Percentiles rank a stretch among this genome's conserved stretches.
Evolutionary conservation across 2,329 filamentous ascomycete genomes (phyloP).

Genomic region (Pseudocercospora cruenta): DNA sequence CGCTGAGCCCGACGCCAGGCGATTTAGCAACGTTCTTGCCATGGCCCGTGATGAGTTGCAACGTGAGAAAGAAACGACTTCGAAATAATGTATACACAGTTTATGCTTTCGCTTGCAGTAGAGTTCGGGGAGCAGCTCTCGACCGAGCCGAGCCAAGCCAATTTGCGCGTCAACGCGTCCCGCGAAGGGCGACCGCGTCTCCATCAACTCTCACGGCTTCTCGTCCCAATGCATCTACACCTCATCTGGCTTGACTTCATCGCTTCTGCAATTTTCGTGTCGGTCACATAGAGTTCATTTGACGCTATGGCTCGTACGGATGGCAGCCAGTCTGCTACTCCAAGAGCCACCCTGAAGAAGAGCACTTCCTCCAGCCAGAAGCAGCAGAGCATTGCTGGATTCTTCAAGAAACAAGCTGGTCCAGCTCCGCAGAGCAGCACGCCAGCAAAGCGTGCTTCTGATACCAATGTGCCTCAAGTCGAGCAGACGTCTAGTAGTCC

Average conservation of each 20-base stretch:
- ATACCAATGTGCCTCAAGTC: conserved; percentile 20
- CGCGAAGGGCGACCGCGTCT: not conserved
- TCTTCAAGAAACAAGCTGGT: conserved; percentile 65
- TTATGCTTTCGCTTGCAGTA: not conserved
- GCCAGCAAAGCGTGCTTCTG: conserved; percentile 38
- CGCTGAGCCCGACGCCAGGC: not conserved
- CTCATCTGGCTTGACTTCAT: not conserved
- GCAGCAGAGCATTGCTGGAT: conserved; percentile 75
- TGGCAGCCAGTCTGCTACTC: conserved; percentile 18
- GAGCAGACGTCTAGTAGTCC: conserved; percentile 20
- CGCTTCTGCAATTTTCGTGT: not conserved
- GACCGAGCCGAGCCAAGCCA: not conserved
- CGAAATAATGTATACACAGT: not conserved
- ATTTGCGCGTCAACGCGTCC: not conserved
- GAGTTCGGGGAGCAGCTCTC: not conserved
- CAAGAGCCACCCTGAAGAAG: conserved; percentile 45
- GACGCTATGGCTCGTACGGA: conserved; percentile 20
- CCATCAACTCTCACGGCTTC: not conserved
- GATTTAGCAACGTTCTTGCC: conserved; percentile 7
- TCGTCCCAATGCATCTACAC: conserved; percentile 23
- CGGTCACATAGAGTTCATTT: not conserved
- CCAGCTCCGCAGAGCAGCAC: conserved; percentile 50
- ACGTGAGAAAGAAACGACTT: not conserved
- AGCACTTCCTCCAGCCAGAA: conserved; percentile 45
- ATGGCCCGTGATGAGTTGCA: not conserved